Conservation (phyloP, 805 yeast species). For the Yarrowia sp. region DNA sequence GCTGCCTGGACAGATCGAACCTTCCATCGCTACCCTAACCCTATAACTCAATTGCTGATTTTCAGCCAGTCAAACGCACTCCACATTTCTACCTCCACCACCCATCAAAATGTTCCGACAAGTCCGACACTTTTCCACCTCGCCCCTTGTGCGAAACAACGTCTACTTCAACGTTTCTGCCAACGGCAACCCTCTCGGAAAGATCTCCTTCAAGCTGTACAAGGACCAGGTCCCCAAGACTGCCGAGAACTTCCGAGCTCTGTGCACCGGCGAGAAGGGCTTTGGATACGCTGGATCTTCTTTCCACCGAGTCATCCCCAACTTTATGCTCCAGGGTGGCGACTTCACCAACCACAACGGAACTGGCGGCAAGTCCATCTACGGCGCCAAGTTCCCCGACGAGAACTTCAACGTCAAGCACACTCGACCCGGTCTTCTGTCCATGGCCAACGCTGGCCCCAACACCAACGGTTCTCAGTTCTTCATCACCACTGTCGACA, state of each 20-base stretch:
- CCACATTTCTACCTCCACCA: not conserved
- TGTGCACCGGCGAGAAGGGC: constrained; percentile 93
- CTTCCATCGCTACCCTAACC: not conserved
- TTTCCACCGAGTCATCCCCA: constrained; percentile 97
- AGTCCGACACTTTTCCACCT: constrained; percentile 21
- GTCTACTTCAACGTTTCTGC: constrained; percentile 78
- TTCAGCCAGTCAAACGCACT: not conserved
- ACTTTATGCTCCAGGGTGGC: constrained; percentile 96
- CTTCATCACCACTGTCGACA: constrained; percentile 85
- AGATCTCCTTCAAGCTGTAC: constrained; percentile 79
- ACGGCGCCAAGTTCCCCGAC: constrained; percentile 70
- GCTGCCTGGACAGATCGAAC: no score
- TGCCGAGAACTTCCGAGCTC: constrained; percentile 92
- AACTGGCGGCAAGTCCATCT: constrained; percentile 85
- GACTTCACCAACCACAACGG: constrained; percentile 85
- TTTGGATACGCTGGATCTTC: constrained; percentile 79
- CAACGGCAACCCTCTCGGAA: constrained; percentile 71
- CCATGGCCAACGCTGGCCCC: constrained; percentile 99
- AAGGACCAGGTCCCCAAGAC: constrained; percentile 89
- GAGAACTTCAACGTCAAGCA: constrained; percentile 74
- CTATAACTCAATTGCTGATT: not conserved
- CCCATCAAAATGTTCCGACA: constrained; percentile 7
- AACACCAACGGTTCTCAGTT: constrained; percentile 98
- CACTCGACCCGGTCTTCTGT: constrained; percentile 73
- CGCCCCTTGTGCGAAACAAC: constrained; percentile 34